Conservation (phyloP, 2,329 filamentous ascomycete species). For the Ceratocystis ficicola region DNA sequence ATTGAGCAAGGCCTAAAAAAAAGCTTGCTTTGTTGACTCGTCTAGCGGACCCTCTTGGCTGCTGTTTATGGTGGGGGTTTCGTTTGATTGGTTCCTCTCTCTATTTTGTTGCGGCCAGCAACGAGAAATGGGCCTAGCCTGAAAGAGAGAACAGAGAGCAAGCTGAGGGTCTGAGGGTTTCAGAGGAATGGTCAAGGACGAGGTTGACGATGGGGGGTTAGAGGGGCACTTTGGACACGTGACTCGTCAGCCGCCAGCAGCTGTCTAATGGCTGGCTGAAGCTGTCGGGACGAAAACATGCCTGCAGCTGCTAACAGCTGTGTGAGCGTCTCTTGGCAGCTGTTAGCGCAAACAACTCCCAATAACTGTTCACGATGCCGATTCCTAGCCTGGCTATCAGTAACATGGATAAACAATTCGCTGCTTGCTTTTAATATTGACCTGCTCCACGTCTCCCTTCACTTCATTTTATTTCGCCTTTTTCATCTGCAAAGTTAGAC, state of each 20-base stretch:
- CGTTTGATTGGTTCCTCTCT: not conserved
- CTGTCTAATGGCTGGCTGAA: no score
- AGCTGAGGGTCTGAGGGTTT: not conserved
- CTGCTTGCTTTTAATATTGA: no score
- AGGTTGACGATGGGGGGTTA: not conserved
- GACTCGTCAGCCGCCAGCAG: no score
- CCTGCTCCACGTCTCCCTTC: no score
- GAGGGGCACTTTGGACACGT: no score
- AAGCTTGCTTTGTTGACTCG: not conserved
- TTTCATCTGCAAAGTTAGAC: no score
- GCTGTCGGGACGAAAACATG: not conserved
- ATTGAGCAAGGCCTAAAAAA: not conserved
- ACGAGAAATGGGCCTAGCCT: not conserved
- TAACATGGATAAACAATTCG: no score
- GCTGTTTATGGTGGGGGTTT: not conserved
- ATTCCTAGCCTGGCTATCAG: no score
- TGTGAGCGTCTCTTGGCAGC: not conserved
- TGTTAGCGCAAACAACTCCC: not conserved
- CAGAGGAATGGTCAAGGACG: no score
- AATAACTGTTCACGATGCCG: no score
- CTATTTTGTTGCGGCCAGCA: conserved; percentile 9
- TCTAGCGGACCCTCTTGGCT: not conserved
- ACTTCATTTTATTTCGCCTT: no score
- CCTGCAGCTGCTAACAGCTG: not conserved
- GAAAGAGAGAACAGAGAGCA: not conserved